Percentiles rank a stretch among this genome's conserved stretches.
Conservation (phyloP, 2,329 filamentous ascomycete genomes). For the Fusarium palustre region DNA sequence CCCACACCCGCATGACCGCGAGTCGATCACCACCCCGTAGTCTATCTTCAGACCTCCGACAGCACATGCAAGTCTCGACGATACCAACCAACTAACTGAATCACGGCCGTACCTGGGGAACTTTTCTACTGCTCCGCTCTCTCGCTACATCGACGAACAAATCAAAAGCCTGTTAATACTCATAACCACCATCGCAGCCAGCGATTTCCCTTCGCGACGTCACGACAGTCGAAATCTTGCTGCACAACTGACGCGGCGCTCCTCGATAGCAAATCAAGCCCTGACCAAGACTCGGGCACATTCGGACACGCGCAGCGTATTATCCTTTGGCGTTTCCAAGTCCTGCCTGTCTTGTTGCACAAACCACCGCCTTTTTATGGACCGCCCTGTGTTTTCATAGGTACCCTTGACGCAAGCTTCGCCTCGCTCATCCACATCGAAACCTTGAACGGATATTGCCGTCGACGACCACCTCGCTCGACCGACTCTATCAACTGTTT, state of each 20-base stretch:
- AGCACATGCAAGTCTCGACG: conserved; percentile 17
- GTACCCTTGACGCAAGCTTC: conserved; percentile 43
- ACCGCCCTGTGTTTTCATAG: conserved; percentile 48
- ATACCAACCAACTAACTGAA: conserved; percentile 37
- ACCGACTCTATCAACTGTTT: not conserved
- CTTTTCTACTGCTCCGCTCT: conserved; percentile 15
- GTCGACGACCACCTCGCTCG: not conserved
- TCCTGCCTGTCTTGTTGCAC: conserved; percentile 34
- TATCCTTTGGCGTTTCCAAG: conserved; percentile 16
- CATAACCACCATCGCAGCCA: not conserved
- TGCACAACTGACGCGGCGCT: conserved; percentile 25
- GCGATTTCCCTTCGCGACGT: conserved; percentile 20
- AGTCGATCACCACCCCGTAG: conserved; percentile 6
- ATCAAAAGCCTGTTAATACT: conserved; percentile 26
- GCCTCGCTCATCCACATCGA: conserved; percentile 31
- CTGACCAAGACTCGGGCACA: conserved; percentile 2
- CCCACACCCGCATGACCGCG: conserved; percentile 8
- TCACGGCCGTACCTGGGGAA: conserved; percentile 24
- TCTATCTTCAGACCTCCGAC: not conserved
- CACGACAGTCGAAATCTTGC: conserved; percentile 22
- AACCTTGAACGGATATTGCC: conserved; percentile 4
- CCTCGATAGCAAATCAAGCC: conserved; percentile 2
- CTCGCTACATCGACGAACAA: conserved; percentile 16
- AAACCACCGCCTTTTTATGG: conserved; percentile 50
- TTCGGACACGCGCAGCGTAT: conserved; percentile 32